Conservation (phyloP, 2,329 filamentous ascomycete species). For the Bipolaris gigantea region DNA sequence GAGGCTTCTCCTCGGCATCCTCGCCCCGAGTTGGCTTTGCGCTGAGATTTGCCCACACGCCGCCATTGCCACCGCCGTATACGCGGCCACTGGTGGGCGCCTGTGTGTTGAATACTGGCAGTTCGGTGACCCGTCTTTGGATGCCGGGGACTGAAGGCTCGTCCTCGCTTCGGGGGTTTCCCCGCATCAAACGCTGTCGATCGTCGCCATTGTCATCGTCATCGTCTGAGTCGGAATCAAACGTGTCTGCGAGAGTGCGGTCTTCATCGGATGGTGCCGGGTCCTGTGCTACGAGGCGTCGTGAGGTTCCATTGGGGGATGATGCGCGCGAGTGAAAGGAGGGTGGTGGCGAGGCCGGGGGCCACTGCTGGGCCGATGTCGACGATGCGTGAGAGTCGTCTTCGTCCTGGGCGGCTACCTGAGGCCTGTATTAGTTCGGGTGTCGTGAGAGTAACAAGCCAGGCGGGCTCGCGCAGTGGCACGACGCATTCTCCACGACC, state of each 20-base stretch:
- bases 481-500: slow-evolving; percentile 9
- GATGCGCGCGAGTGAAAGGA: slow-evolving; percentile 88
- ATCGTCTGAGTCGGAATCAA: slow-evolving; percentile 73
- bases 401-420: slow-evolving; percentile 51
- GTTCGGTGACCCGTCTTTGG: slow-evolving; percentile 55
- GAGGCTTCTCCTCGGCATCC: slow-evolving; percentile 87
- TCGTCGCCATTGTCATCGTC: slow-evolving; percentile 67
- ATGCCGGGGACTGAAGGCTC: slow-evolving; percentile 42
- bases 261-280: slow-evolving; percentile 63
- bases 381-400: slow-evolving; percentile 41
- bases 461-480: slow-evolving; percentile 16
- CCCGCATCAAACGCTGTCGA: slow-evolving; percentile 81
- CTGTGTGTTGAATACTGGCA: slow-evolving; percentile 55
- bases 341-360: slow-evolving; percentile 60
- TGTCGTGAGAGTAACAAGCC: neutral
- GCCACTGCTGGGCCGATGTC: slow-evolving; percentile 34
- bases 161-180: slow-evolving; percentile 48
- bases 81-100: slow-evolving; percentile 53
- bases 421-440: slow-evolving; percentile 23
- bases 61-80: slow-evolving; percentile 80
- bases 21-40: slow-evolving; percentile 84
- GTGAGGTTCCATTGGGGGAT: slow-evolving; percentile 57
- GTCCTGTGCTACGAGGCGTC: slow-evolving; percentile 57
- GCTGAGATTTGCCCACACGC: slow-evolving; percentile 92
- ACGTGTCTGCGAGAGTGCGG: slow-evolving; percentile 86